Evolutionary conservation across 371 early-diverging fungal species (phyloP).

Genomic region (Mortierella sp.): DNA sequence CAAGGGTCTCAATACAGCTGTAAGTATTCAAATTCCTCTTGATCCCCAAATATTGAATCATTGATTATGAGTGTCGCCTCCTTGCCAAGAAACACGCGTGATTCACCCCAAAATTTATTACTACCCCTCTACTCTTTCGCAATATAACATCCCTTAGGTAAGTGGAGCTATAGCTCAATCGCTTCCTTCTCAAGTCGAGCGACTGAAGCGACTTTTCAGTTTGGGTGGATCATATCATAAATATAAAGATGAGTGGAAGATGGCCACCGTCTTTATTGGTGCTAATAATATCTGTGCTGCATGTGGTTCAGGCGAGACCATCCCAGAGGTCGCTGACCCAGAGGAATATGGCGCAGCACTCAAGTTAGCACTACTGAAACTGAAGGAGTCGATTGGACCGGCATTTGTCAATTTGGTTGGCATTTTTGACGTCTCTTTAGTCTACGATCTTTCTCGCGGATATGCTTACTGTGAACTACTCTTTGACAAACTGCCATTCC

Average conservation of each 20-base stretch:
- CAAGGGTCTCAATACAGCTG: conserved; percentile 73
- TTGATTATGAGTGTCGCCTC: neutral
- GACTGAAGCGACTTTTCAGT: conserved; percentile 31
- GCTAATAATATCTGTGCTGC: conserved; percentile 77
- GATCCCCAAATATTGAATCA: neutral
- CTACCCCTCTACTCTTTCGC: neutral
- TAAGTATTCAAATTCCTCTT: conserved; percentile 48
- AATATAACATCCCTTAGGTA: conserved; percentile 21
- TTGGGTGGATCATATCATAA: conserved; percentile 32
- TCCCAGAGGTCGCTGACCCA: conserved; percentile 57
- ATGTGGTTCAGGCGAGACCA: conserved; percentile 36
- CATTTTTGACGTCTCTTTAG: conserved; percentile 69
- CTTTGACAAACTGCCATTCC: conserved; percentile 63
- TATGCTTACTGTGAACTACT: conserved; percentile 69
- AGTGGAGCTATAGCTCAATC: conserved; percentile 52
- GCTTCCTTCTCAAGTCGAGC: conserved; percentile 33
- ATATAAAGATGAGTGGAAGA: conserved; percentile 70
- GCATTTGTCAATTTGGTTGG: conserved; percentile 72
- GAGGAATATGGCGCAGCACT: conserved; percentile 64
- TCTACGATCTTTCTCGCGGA: conserved; percentile 70
- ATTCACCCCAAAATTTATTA: conserved; percentile 9
- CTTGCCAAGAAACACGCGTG: conserved; percentile 26
- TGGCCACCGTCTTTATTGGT: conserved; percentile 75
- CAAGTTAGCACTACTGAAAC: conserved; percentile 55
- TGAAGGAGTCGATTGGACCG: conserved; percentile 60